Base-by-base conservation (phyloP, 805 yeast genomes). In the Yamadazyma endophytica region DNA sequence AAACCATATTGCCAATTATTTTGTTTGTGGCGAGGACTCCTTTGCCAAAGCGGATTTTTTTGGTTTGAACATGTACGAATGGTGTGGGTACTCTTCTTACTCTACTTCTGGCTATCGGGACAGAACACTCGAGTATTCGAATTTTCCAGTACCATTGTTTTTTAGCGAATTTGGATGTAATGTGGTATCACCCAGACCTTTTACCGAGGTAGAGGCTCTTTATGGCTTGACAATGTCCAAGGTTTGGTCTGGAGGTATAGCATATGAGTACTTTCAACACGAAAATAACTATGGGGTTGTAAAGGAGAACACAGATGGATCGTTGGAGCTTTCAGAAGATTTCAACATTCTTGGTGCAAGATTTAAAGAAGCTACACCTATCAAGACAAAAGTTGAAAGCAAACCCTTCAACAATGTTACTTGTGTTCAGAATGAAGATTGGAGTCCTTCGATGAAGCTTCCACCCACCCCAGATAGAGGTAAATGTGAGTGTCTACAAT, bases 401-500 rank as follows among this genome's bases (percentile, higher is more conserved):
- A 14, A 15, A 8, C 7, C 26, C n/a, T 20, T n/a, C 15, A 24
- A 17, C 12, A 23, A 31, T 3, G 13, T 5, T 13, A 15, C 14
- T 13, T 36, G 40, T 25, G 13, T 20, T 13, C 24, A 4, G 6
- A 22, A 17, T 14, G 24, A 31, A 6, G 17, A 20, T 14, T 51
- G 59, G 56, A 33, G 40, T 9, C 54, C 44, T 1, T 42, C 57
- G 13, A 26, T 22, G 4, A 26, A 24, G 1, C 40, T 69, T 19
- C 76, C 76, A 0, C 55, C 48, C 5, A 55, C 62, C 2, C 76
- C 77, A 2, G 59, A 64, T 35, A 39, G 52, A 7, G 61, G 58
- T 11, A 51, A 59, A 31, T 71, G 76, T 47, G 70, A 63, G 37
- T 70, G 75, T 40, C 48, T 68, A 18, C 56, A 64, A 50, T 43